Evolutionary conservation across 768 basidiomycete genomes (phyloP), one percentile per base, ranked within the genome.

Genomic region (Paxillus ammoniavirescens): DNA sequence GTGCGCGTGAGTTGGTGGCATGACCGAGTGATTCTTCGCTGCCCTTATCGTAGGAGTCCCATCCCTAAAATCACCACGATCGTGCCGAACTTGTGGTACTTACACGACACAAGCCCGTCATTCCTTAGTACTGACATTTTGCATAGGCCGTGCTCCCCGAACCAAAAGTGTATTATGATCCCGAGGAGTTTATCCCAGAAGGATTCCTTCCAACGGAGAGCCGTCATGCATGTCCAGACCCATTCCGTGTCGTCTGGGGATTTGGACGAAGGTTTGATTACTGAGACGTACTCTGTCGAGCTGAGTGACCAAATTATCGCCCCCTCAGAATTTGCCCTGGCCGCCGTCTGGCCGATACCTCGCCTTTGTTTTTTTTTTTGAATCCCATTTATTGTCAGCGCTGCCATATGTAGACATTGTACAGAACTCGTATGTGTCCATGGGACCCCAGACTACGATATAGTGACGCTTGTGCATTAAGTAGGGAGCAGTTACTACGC

Each of bases 271-370:
- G 47, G 47, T 48, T 23, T 13, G 47, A 17, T 10, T 9, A 14
- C n/a, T 40, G 38, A 40, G 1, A 5, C 8, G 17, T 40, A 17
- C 8, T 18, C 38, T 6, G n/a, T 40, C 17, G 38, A 40, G 17
- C 0, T 18, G n/a, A 12, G 38, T 17, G n/a, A 40, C 9, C n/a
- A 1, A 40, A 0, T 35, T 28, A 37, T 37, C 21, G 18, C 5
- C 10, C 21, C 21, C 23, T 13, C 15, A 48, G 47, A 28, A 52
- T 52, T 33, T 54, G 49, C 28, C 53, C 53, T 7, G 53, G 53
- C 5, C 53, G 35, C 33, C 42, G 51, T 30, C 43, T 54, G 5
- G 49, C 49, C 3, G 45, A 49, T n/a, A 17, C 28, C 15, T 36
- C 50, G 21, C 8, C 10, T 33, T 33, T 33, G 6, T 33, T 33